phyloP scores from a whole-genome alignment of 345 rosid species.

The Adansonia digitata region DNA sequence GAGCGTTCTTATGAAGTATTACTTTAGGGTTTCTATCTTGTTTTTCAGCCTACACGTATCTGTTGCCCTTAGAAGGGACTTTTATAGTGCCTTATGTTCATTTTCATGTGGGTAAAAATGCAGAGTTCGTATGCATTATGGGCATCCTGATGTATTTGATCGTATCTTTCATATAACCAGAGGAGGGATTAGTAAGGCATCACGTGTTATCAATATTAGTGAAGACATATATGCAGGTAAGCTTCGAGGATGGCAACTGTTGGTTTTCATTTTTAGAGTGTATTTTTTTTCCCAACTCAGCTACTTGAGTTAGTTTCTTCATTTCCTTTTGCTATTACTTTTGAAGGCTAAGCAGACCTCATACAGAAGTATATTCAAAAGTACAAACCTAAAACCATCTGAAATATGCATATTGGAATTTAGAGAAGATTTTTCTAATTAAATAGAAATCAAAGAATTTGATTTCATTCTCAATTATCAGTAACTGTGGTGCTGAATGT shows the following conservation, averaged over 20 bases:
- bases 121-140: slow-evolving; percentile 99
- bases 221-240: slow-evolving; percentile 98
- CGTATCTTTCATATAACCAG: slow-evolving; percentile 92
- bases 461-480: not conserved
- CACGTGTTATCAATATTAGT: slow-evolving; percentile 93
- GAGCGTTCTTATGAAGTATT: not conserved
- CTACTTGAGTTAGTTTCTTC: slow-evolving; percentile 1
- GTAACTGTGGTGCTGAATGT: not conserved
- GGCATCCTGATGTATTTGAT: slow-evolving; percentile 99
- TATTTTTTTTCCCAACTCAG: not conserved
- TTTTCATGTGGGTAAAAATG: slow-evolving; percentile 21
- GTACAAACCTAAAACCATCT: not conserved
- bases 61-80: not conserved
- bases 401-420: not conserved
- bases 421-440: not conserved
- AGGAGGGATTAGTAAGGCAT: slow-evolving; percentile 98
- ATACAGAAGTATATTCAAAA: not conserved
- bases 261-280: not conserved
- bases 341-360: not conserved
- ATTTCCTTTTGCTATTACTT: not conserved
- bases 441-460: not conserved
- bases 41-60: not conserved
- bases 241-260: not conserved
- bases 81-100: not conserved
- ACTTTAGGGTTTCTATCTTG: not conserved